Base-by-base conservation (phyloP, 768 basidiomycete species). In the Cantharellus cinnabarinus region DNA sequence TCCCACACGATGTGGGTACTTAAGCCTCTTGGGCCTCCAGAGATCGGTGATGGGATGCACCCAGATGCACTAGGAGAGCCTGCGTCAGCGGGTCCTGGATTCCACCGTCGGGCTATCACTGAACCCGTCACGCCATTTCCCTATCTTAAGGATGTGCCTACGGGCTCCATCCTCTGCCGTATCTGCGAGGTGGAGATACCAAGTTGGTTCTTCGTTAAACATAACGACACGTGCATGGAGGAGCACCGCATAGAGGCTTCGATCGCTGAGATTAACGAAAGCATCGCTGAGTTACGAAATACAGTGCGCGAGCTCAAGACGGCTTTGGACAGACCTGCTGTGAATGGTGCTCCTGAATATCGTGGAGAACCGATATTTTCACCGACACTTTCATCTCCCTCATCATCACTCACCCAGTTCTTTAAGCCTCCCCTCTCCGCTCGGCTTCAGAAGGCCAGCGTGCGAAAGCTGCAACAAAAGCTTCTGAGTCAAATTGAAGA, bases 181-280 rank as follows among this genome's bases (percentile, higher is more conserved):
- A 99, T 99, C 62, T 99, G 95, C 74, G 95, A 99, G 71, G 82
- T 85, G 67, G 83, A 86, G 64, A 86, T 98, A 60, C 93, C 94
- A 2, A 87, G 94, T 62, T 99, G 95, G 95, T 99, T 91, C 74
- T 99, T 99, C 69, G 95, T 98, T 73, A 98, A 97, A 73, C 95
- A 99, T 74, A 98, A 90, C 77, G 95, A 99, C 71, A 98, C 93
- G 5, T 99, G 95, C 65, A 89, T 81, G 64, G 94, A 97, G 71
- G 83, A 87, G 2, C 95, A 99, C 71, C 82, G 89, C 51, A 76
- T 99, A 62, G 95, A 99, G 70, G 90, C 91, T 15, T 93, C 95
- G 70, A 91, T 98, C 63, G 72, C 77, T 42, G 88, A 90, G 66
- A 89, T 85, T 74, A 95, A 98, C 71, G 95, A 99, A 69, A 83